These are phyloP conservation scores for Cenchrus purpureus DNA, from an alignment of 176 grass and related monocot genomes.

Conservation along the genomic window DNA sequence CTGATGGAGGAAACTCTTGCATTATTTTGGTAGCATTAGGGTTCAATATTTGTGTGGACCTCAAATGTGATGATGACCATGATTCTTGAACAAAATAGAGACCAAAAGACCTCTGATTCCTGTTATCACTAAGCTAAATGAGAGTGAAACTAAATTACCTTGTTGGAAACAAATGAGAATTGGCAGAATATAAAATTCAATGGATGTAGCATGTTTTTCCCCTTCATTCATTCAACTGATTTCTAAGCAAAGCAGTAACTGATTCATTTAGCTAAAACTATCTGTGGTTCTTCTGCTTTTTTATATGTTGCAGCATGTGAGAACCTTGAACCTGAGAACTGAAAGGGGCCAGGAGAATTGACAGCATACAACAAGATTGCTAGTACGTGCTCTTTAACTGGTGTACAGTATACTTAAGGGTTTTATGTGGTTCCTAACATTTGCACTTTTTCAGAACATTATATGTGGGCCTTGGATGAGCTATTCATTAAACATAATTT, in stretches of 20 bases:
- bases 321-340: constrained; percentile 87
- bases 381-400: constrained; percentile 63
- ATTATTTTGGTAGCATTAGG: constrained; percentile 9
- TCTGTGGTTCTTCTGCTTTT: constrained; percentile 21
- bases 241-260: constrained; percentile 13
- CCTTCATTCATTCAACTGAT: background rate
- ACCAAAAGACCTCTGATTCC: background rate
- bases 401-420: background rate
- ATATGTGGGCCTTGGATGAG: constrained; percentile 96
- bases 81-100: constrained; percentile 8
- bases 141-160: constrained; percentile 5
- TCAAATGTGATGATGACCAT: constrained; percentile 14
- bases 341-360: constrained; percentile 92
- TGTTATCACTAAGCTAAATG: background rate
- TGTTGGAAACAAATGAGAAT: constrained; percentile 14
- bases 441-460: constrained; percentile 72
- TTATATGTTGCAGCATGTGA: constrained; percentile 73
- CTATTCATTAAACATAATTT: constrained; percentile 85
- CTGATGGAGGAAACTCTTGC: constrained; percentile 2
- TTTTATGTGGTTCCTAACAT: constrained; percentile 45
- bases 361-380: constrained; percentile 99
- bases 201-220: too few species aligned
- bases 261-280: constrained; percentile 11
- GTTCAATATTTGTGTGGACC: background rate
- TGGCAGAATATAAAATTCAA: constrained; percentile 2